These are phyloP conservation scores for Akanthomyces muscarius DNA, from an alignment of 2,329 filamentous ascomycete genomes.

Conservation along the genomic window DNA sequence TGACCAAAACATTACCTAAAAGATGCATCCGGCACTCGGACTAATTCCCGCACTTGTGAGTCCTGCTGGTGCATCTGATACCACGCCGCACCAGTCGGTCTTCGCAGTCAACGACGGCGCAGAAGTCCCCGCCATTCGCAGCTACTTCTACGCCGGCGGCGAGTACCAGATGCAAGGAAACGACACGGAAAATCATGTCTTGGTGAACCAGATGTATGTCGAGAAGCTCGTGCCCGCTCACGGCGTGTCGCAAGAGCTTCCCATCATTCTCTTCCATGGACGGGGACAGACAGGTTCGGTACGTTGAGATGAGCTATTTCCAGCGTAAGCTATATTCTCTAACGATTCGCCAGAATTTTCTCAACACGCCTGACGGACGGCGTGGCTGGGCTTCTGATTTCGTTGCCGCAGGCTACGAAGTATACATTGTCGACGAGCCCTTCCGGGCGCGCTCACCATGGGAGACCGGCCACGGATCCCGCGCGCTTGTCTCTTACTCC, in stretches of 20 bases:
- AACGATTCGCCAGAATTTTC: conserved; percentile 35
- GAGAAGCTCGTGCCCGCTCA: conserved; percentile 40
- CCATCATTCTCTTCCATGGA: conserved; percentile 43
- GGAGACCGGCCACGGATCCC: conserved; percentile 29
- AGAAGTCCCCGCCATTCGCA: conserved; percentile 24
- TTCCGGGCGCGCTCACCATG: conserved; percentile 43
- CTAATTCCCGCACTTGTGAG: too few relatives aligned
- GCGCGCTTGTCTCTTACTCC: conserved; percentile 26
- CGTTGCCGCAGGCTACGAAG: conserved; percentile 40
- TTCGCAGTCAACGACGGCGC: background rate
- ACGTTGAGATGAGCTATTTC: conserved; percentile 18
- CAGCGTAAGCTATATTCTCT: background rate
- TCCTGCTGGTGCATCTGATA: too few relatives aligned
- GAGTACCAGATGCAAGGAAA: conserved; percentile 29
- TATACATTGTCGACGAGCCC: conserved; percentile 46
- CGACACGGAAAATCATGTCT: conserved; percentile 26
- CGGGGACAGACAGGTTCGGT: conserved; percentile 38
- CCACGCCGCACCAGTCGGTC: too few relatives aligned
- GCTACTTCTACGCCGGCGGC: conserved; percentile 36
- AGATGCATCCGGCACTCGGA: too few relatives aligned
- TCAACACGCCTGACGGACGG: conserved; percentile 43
- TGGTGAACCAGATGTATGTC: conserved; percentile 49
- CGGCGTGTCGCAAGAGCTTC: conserved; percentile 25
- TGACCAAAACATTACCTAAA: too few relatives aligned
- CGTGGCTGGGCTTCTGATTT: conserved; percentile 47